Conservation (phyloP, 148 eudicot species). For the Spergularia bocconei region DNA sequence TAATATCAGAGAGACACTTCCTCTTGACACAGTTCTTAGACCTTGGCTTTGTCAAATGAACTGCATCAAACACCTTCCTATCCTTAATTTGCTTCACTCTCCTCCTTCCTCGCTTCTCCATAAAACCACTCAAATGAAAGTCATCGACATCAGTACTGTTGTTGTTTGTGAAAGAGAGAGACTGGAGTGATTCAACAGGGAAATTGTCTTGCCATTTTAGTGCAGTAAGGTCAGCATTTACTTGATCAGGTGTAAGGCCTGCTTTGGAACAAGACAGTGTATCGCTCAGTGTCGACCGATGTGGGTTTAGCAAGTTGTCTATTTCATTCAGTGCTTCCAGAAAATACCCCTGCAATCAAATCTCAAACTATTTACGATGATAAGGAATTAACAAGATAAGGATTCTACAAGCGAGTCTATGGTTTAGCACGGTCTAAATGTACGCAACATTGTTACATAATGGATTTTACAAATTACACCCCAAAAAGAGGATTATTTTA, state of each 20-base stretch:
- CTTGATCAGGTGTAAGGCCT: slow-evolving; percentile 1
- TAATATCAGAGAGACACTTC: slow-evolving; percentile 14
- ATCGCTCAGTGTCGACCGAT: slow-evolving; percentile 11
- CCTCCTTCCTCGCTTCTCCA: too few relatives aligned
- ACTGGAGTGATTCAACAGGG: slow-evolving; percentile 13
- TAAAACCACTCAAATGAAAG: neutral
- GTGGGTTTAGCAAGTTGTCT: slow-evolving; percentile 4
- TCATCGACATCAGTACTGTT: neutral
- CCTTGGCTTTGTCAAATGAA: slow-evolving; percentile 25
- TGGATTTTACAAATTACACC: too few relatives aligned
- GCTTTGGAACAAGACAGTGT: neutral
- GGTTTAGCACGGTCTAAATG: too few relatives aligned
- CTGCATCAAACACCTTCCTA: slow-evolving; percentile 23
- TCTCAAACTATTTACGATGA: neutral
- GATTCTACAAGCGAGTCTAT: too few relatives aligned
- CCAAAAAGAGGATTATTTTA: too few relatives aligned
- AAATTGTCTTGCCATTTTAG: slow-evolving; percentile 21
- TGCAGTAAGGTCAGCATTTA: slow-evolving; percentile 22
- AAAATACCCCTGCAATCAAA: neutral
- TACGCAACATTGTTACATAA: too few relatives aligned
- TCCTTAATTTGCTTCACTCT: neutral
- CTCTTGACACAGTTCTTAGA: slow-evolving; percentile 17
- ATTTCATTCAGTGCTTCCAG: slow-evolving; percentile 2
- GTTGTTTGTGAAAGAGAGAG: slow-evolving; percentile 3
- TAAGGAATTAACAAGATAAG: neutral